Base-by-base conservation (phyloP, 495 filamentous ascomycete species). In the Talaromyces wortmannii region DNA sequence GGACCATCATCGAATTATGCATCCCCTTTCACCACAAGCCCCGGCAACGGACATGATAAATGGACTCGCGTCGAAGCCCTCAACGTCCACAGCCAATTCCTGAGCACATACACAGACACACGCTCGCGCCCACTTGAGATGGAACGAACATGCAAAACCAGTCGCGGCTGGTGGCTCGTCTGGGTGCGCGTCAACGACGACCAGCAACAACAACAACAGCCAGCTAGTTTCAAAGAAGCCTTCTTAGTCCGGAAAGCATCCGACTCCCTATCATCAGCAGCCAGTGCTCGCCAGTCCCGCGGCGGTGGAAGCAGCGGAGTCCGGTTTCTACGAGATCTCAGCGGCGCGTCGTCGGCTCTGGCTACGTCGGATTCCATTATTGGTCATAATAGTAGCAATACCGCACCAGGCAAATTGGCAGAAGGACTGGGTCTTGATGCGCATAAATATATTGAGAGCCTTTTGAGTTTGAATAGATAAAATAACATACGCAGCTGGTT, bases 101-200 rank as follows among this genome's bases (percentile, higher is more conserved):
- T 98, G 12, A 84, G 81, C 58, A 92, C 88, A 32, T 83, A 90
- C 61, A 69, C 72, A 18, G 78, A 82, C 31, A 89, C 89, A 16
- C 78, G 79, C 11, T 70, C 72, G 15, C 72, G 81, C 10, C 60
- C 71, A 2, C 67, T 76, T 12, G 90, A 92, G 62, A 66, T 86
- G 6, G 95, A 97, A 69, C 74, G 88, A n/a, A 97, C 88, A 11
- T 89, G 85, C 69, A 95, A 96, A 77, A 97, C 92, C 5, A 87
- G 76, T 48, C 80, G 91, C 8, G 91, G 91, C 1, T 98, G 92
- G 92, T 98, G 95, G 94, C 78, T 97, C 30, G 88, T 97, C 50
- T 97, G 95, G 92, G 90, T 88, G 51, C 78, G 88, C 43, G 72
- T 92, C 7, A 73, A 84, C 8, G 72, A 76, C 61, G 43, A 72